A percentile compares a stretch with the other conserved stretches of the same genome.
phyloP scores from a whole-genome alignment of 345 rosid species.

The Combretum micranthum region DNA sequence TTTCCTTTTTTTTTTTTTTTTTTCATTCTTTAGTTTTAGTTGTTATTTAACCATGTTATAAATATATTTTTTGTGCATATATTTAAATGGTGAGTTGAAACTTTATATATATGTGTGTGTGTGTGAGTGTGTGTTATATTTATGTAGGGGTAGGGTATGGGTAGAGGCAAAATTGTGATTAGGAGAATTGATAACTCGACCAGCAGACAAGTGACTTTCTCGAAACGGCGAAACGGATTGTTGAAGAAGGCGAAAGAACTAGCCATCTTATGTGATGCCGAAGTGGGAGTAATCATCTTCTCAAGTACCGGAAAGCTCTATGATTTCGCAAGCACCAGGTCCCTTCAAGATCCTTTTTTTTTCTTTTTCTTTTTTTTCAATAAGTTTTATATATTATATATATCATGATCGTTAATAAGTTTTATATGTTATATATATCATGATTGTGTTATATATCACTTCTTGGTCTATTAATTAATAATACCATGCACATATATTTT shows the following conservation, averaged over 20 bases:
- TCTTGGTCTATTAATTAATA: no score
- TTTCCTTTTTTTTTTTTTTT: not conserved
- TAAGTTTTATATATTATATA: not conserved
- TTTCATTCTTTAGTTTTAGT: not conserved
- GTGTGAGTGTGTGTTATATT: not conserved
- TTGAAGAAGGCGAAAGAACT: slow-evolving; percentile 56
- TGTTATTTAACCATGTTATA: no score
- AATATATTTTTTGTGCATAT: no score
- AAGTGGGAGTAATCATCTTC: slow-evolving; percentile 50
- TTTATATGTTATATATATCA: not conserved
- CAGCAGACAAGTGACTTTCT: slow-evolving; percentile 57
- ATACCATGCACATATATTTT: no score
- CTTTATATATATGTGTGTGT: not conserved
- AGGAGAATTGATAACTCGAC: slow-evolving; percentile 55
- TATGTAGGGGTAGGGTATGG: slow-evolving; percentile 19
- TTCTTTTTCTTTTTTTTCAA: not conserved
- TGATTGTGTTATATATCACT: no score
- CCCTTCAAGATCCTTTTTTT: slow-evolving; percentile 3
- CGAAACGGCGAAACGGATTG: slow-evolving; percentile 45
- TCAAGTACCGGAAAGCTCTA: slow-evolving; percentile 48
- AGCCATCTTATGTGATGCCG: slow-evolving; percentile 50
- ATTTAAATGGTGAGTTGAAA: no score
- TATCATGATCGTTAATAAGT: no score
- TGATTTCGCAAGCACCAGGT: slow-evolving; percentile 53
- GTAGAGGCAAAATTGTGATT: slow-evolving; percentile 58